Evolutionary conservation across 169 alveolate species (phyloP), one percentile per base, ranked within the genome.

Genomic region (Neospora caninum): DNA sequence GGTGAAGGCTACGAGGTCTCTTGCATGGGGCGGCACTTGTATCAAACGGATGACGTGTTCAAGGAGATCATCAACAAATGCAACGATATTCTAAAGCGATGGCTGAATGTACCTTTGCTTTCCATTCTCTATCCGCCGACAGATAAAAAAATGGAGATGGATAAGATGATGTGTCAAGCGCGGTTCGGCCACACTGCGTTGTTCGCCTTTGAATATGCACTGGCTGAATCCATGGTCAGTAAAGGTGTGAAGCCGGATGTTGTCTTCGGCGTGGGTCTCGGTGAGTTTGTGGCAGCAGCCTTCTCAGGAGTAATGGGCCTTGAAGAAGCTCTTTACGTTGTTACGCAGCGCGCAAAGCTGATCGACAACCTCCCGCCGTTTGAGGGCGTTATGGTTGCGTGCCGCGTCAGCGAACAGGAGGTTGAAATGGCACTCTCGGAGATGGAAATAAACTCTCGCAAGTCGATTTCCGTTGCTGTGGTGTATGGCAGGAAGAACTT

Each of bases 371-470:
- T 96, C 58, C 80, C 41, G 42, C 78, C 95, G 88, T 38, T 49
- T 2, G 96, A 95, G 41, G 95, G 95, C 0, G 93, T 94, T 36
- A 89, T 94, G 84, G 96, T 69, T 39, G 88, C 96, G n/a, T 95
- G 94, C 84, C 93, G 96, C 27, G 96, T 91, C 6, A 92, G 96
- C 18, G 95, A 91, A 41, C 97, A 96, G 53, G 97, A 96, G 91
- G 97, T 94, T 36, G 98, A 96, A 54, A 92, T 96, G 96, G 97
- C 97, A 18, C 73, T 96, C 49, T 96, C 98, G n/a, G 98, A 96
- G 53, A 84, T 96, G 53, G 97, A 97, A 42, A 95, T 96, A 0
- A 96, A 93, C 69, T 64, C 92, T n/a, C 70, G 94, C 53, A 80
- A 78, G 45, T 88, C 93, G 13, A 95, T 96, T 41, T 92, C 94